A percentile compares a stretch with the other conserved stretches of the same genome.
phyloP scores from a whole-genome alignment of 331 rosid genomes.

The Quercus lobata region DNA sequence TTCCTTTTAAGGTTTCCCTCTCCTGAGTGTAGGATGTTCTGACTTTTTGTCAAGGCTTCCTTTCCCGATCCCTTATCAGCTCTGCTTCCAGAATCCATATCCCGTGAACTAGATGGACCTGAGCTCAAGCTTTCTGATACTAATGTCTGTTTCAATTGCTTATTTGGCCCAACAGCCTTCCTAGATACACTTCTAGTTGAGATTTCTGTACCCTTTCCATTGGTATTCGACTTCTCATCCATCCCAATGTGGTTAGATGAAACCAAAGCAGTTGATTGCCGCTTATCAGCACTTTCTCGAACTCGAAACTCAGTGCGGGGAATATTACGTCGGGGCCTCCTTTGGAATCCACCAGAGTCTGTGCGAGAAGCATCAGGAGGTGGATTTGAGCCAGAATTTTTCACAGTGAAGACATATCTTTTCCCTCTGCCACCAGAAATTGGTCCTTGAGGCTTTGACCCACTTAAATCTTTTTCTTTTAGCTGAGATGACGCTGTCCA shows the following conservation, averaged over 20 bases:
- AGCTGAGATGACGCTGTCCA: constrained; percentile 35
- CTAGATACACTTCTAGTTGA: constrained; percentile 55
- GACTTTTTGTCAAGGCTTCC: constrained; percentile 43
- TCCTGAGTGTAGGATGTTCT: constrained; percentile 45
- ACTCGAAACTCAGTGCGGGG: constrained; percentile 89
- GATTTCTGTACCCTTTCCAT: constrained; percentile 40
- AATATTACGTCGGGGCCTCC: constrained; percentile 61
- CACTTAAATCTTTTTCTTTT: constrained; percentile 44
- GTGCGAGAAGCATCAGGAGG: constrained; percentile 39
- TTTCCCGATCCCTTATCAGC: constrained; percentile 53
- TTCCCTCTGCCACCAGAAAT: constrained; percentile 69
- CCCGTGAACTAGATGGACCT: constrained; percentile 33
- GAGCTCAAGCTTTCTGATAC: constrained; percentile 32
- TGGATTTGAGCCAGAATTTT: constrained; percentile 61
- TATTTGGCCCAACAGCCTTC: constrained; percentile 38
- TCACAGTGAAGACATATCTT: constrained; percentile 55
- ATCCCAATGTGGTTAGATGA: constrained; percentile 38
- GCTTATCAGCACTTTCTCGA: constrained; percentile 59
- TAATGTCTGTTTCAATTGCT: constrained; percentile 39
- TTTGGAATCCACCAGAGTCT: constrained; percentile 53
- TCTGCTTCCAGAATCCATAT: constrained; percentile 46
- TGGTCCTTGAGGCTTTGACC: constrained; percentile 43
- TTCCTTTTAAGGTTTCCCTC: constrained; percentile 73
- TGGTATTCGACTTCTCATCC: constrained; percentile 45
- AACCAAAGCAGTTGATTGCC: constrained; percentile 41